Evolutionary conservation across 805 yeast species (phyloP).

Genomic region (Kluyveromyces aestuarii): DNA sequence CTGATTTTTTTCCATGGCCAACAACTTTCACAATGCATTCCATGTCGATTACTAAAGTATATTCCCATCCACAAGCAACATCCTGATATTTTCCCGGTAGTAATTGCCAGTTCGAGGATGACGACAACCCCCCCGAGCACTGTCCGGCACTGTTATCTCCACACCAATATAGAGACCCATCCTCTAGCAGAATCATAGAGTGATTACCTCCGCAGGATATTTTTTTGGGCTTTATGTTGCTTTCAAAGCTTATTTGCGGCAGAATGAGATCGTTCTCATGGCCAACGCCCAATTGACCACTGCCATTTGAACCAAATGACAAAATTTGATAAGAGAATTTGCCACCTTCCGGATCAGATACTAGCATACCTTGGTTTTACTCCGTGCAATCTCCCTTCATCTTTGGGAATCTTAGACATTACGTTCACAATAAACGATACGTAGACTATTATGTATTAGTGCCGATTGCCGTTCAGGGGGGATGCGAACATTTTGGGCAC

Average conservation of each 20-base stretch:
- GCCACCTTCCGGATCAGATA: background rate
- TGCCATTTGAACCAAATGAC: constrained; percentile 78
- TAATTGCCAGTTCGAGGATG: background rate
- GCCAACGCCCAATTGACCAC: constrained; percentile 58
- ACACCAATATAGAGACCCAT: constrained; percentile 45
- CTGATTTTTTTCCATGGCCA: constrained; percentile 69
- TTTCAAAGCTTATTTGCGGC: constrained; percentile 18
- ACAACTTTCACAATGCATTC: constrained; percentile 37
- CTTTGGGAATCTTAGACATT: background rate
- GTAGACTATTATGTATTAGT: no score
- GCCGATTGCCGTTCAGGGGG: background rate
- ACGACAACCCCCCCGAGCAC: constrained; percentile 24
- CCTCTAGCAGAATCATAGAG: constrained; percentile 46
- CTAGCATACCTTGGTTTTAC: background rate
- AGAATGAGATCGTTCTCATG: constrained; percentile 39
- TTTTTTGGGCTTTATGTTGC: constrained; percentile 26
- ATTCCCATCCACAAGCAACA: constrained; percentile 77
- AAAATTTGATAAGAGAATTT: background rate
- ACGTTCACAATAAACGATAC: background rate
- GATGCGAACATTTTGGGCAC: background rate
- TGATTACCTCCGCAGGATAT: constrained; percentile 85
- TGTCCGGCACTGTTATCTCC: constrained; percentile 58
- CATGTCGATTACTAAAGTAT: constrained; percentile 40
- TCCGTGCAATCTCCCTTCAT: background rate
- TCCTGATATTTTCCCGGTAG: constrained; percentile 30